These are phyloP conservation scores for Vaccinium myrtillus DNA, from an alignment of 148 eudicot species.

Conservation along the genomic window DNA sequence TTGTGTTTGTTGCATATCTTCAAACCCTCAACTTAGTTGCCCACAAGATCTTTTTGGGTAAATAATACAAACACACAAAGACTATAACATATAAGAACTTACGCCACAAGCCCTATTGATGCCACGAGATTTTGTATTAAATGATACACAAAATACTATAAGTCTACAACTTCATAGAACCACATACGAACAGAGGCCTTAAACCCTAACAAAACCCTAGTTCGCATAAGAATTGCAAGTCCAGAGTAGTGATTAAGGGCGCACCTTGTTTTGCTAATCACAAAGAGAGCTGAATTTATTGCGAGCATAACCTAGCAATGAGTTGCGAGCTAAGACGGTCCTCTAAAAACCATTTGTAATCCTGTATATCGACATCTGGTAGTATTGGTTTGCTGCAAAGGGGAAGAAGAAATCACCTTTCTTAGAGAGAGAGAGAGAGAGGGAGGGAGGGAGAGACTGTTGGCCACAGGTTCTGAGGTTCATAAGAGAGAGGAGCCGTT, in stretches of 20 bases:
- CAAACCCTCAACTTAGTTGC: too few relatives aligned
- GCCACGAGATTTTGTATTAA: neutral
- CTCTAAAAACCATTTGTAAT: constrained; percentile 44
- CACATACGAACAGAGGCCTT: neutral
- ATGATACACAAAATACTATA: neutral
- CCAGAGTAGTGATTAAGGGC: neutral
- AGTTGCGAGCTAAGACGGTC: constrained; percentile 31
- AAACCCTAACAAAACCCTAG: constrained; percentile 50
- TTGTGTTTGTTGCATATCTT: too few relatives aligned
- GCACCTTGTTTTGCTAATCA: constrained; percentile 41
- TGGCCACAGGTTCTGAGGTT: too few relatives aligned
- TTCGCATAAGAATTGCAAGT: neutral
- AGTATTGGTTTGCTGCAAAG: too few relatives aligned
- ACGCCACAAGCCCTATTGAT: constrained; percentile 32
- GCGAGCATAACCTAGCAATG: constrained; percentile 29
- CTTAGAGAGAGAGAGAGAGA: constrained; percentile 17
- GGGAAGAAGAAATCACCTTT: neutral
- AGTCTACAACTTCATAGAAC: neutral
- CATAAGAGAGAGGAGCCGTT: too few relatives aligned
- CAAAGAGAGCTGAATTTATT: constrained; percentile 39
- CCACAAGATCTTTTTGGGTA: neutral
- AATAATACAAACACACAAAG: neutral
- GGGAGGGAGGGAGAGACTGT: neutral
- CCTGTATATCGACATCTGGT: constrained; percentile 51
- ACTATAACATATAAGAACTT: neutral